Evolutionary conservation across 2,329 filamentous ascomycete genomes (phyloP).

Genomic region (Neocucurbitaria cava): DNA sequence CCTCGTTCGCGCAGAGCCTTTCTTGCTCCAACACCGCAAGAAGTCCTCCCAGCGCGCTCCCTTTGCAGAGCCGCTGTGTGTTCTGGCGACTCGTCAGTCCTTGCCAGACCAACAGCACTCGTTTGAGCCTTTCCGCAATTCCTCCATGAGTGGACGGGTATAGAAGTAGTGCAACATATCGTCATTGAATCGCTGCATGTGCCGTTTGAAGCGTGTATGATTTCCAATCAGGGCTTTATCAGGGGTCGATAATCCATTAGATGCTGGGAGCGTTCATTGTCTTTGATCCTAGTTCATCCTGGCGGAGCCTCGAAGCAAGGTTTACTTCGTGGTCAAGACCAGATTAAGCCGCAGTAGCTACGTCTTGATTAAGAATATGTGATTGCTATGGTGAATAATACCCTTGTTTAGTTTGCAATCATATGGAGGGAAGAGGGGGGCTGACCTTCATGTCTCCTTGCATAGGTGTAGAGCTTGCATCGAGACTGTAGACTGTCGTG

Average conservation of each 20-base stretch:
- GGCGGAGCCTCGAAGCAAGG: too few relatives aligned
- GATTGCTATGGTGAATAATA: too few relatives aligned
- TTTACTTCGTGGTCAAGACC: too few relatives aligned
- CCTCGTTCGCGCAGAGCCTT: slow-evolving; percentile 7
- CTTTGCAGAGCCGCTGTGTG: slow-evolving; percentile 38
- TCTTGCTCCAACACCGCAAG: slow-evolving; percentile 39
- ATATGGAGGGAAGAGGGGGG: too few relatives aligned
- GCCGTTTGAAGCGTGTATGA: background rate
- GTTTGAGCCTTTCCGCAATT: slow-evolving; percentile 47
- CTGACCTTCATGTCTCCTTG: background rate
- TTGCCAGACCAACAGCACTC: slow-evolving; percentile 47
- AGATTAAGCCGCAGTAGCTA: too few relatives aligned
- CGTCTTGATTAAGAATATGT: too few relatives aligned
- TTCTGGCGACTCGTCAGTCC: slow-evolving; percentile 41
- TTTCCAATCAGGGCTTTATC: too few relatives aligned
- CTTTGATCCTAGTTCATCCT: too few relatives aligned
- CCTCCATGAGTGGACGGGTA: slow-evolving; percentile 41
- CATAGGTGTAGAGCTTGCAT: too few relatives aligned
- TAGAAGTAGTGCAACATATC: slow-evolving; percentile 42
- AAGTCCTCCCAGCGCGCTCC: slow-evolving; percentile 42
- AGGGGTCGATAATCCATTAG: too few relatives aligned
- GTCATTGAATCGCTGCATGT: background rate
- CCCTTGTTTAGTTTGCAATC: too few relatives aligned
- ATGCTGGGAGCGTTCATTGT: background rate
- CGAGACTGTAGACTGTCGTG: too few relatives aligned